Conservation (phyloP, 75 land plant genomes). For the Adiantum capillusveneris region DNA sequence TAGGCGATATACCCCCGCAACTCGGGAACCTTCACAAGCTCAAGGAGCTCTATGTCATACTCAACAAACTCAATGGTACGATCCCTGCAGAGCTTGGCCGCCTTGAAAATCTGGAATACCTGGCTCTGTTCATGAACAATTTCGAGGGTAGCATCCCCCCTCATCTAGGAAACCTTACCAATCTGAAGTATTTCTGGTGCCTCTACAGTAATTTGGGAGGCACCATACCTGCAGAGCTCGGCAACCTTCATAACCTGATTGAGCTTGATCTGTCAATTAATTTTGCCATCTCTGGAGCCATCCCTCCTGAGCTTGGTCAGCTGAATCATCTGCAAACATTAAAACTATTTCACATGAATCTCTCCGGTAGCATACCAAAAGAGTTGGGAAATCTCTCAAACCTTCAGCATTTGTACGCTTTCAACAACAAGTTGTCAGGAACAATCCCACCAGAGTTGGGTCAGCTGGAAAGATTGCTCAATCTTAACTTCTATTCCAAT, state of each 20-base stretch:
- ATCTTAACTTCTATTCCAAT: slow-evolving; percentile 13
- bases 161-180: slow-evolving; percentile 34
- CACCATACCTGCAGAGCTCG: slow-evolving; percentile 39
- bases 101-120: slow-evolving; percentile 6
- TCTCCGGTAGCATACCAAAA: slow-evolving; percentile 9
- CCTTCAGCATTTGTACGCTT: slow-evolving; percentile 5
- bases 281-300: slow-evolving; percentile 25
- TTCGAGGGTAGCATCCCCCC: slow-evolving; percentile 20
- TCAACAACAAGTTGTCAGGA: neutral
- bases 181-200: slow-evolving; percentile 25
- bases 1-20: slow-evolving; percentile 23
- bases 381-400: neutral
- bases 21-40: slow-evolving; percentile 15
- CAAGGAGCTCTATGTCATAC: slow-evolving; percentile 6
- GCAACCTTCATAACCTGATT: slow-evolving; percentile 24
- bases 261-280: slow-evolving; percentile 40
- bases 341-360: slow-evolving; percentile 48
- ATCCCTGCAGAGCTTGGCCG: slow-evolving; percentile 20
- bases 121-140: slow-evolving; percentile 12
- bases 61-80: slow-evolving; percentile 19
- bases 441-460: slow-evolving; percentile 19
- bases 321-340: slow-evolving; percentile 29
- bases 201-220: slow-evolving; percentile 7
- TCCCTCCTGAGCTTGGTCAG: slow-evolving; percentile 59
- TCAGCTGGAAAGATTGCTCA: slow-evolving; percentile 9